A percentile compares a stretch with the other conserved stretches of the same genome.
Evolutionary conservation across 2,329 filamentous ascomycete species (phyloP).

Genomic region (Pyrenophora seminiperda): DNA sequence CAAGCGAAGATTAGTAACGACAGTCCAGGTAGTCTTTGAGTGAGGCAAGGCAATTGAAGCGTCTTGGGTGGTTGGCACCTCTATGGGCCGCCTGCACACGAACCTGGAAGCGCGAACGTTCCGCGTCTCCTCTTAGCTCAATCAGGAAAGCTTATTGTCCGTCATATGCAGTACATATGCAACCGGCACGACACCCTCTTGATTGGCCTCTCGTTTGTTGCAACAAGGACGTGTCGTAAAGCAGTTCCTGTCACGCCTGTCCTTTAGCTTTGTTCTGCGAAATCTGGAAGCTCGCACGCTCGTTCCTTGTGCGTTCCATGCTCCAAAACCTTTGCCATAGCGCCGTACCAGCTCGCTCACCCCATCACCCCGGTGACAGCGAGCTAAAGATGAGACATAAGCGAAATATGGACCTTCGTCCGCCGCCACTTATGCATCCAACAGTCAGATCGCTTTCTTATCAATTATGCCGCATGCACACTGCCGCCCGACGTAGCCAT

Average conservation of each 20-base stretch:
- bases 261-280: neutral
- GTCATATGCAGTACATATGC: conserved; percentile 11
- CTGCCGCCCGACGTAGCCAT: conserved; percentile 3
- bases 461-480: conserved; percentile 8
- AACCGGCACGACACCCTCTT: conserved; percentile 5
- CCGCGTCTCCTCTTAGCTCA: conserved; percentile 26
- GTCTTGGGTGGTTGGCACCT: conserved; percentile 17
- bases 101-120: conserved; percentile 25
- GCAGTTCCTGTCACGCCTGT: neutral
- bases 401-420: conserved; percentile 11
- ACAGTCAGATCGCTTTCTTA: conserved; percentile 2
- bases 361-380: conserved; percentile 9
- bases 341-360: neutral
- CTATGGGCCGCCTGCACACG: conserved; percentile 14
- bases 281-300: too few species aligned
- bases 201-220: conserved; percentile 4
- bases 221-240: conserved; percentile 6
- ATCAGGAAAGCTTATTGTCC: conserved; percentile 22
- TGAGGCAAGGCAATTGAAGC: conserved; percentile 21
- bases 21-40: conserved; percentile 16
- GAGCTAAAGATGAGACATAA: conserved; percentile 15
- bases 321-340: neutral
- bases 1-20: conserved; percentile 5
- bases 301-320: neutral
- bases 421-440: conserved; percentile 12